Conservation (phyloP, 345 rosid species). For the Heritiera fomes region DNA sequence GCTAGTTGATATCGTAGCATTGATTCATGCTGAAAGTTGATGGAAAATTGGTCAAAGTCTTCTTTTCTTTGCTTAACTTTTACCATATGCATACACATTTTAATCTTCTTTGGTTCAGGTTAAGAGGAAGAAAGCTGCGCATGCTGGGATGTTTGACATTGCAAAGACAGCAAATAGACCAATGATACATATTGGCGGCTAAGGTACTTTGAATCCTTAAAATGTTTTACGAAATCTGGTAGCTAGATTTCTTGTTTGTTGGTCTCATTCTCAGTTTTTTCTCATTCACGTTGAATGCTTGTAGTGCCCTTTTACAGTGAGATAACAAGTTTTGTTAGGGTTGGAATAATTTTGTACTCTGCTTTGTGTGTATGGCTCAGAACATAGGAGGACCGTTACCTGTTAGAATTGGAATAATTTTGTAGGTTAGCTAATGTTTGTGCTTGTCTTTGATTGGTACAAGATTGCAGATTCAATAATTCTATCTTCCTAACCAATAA, state of each 20-base stretch:
- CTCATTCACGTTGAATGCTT: neutral
- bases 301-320: neutral
- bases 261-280: neutral
- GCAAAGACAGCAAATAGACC: slow-evolving; percentile 82
- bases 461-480: neutral
- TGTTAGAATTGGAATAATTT: slow-evolving; percentile 3
- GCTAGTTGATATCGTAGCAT: slow-evolving; percentile 1
- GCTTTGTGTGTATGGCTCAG: too few relatives aligned
- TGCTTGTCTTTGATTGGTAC: neutral
- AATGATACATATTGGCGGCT: slow-evolving; percentile 88
- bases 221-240: neutral
- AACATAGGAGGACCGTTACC: neutral
- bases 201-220: slow-evolving; percentile 24
- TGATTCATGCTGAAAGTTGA: neutral
- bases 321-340: neutral
- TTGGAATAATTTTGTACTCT: neutral
- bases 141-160: slow-evolving; percentile 87
- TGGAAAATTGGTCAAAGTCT: neutral
- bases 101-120: slow-evolving; percentile 44
- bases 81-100: neutral
- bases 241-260: neutral
- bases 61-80: slow-evolving; percentile 6
- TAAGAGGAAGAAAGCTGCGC: slow-evolving; percentile 74
- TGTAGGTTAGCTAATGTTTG: neutral
- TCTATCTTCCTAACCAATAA: neutral